phyloP scores from a whole-genome alignment of 257 asterid genomes.

The Gentiana straminea region DNA sequence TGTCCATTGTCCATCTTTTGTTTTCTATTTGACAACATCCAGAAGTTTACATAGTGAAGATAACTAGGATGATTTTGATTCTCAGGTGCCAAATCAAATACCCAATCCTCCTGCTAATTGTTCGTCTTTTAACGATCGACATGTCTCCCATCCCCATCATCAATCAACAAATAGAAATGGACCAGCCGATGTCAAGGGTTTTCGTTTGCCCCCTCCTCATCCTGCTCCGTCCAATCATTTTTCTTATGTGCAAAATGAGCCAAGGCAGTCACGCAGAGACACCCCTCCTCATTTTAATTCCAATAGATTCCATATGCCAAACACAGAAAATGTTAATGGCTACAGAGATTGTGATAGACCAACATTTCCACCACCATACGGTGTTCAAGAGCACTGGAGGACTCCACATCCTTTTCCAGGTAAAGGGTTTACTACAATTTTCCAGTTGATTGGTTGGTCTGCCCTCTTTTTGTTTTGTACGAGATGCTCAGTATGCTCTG shows the following conservation, averaged over 20 bases:
- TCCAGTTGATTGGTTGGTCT: background rate
- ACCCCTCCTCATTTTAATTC: constrained; percentile 40
- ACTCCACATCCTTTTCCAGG: constrained; percentile 55
- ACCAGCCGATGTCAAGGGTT: constrained; percentile 47
- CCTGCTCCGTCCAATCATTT: constrained; percentile 91
- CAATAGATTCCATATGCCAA: constrained; percentile 44
- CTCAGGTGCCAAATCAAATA: constrained; percentile 34
- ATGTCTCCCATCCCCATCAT: constrained; percentile 26
- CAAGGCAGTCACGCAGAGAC: constrained; percentile 43
- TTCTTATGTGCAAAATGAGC: constrained; percentile 66
- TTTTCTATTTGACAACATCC: background rate
- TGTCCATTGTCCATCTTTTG: constrained; percentile 1
- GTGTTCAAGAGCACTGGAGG: constrained; percentile 64
- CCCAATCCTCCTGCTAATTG: constrained; percentile 23
- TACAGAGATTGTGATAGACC: constrained; percentile 46
- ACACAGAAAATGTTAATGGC: constrained; percentile 43
- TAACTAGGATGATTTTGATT: constrained; percentile 27
- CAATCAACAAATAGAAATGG: constrained; percentile 31
- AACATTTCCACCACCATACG: constrained; percentile 30
- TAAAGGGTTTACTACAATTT: constrained; percentile 7
- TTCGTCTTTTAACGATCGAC: constrained; percentile 35
- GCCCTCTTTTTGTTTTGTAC: background rate
- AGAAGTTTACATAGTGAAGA: background rate
- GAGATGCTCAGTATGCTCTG: background rate
- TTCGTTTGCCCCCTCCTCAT: constrained; percentile 73